phyloP scores from a whole-genome alignment of 805 yeast genomes.

The Hanseniaspora lachancei region DNA sequence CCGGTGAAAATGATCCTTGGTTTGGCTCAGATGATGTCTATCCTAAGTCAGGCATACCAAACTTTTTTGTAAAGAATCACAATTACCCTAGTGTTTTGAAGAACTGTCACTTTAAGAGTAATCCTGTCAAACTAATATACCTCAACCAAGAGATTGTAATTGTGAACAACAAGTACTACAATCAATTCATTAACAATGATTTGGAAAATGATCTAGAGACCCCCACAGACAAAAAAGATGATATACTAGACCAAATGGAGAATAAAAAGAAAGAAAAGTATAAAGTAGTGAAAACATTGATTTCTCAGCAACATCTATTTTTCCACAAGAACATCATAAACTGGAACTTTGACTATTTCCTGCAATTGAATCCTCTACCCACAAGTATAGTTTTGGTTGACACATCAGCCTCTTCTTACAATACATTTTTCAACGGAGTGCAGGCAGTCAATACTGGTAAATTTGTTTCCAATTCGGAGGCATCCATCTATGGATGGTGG shows the following conservation, averaged over 20 bases:
- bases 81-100: conserved; percentile 42
- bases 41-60: conserved; percentile 68
- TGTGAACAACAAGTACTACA: conserved; percentile 45
- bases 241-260: conserved; percentile 1
- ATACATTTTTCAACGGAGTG: conserved; percentile 71
- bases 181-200: conserved; percentile 21
- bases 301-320: conserved; percentile 79
- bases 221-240: not conserved
- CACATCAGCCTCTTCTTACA: conserved; percentile 54
- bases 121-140: conserved; percentile 69
- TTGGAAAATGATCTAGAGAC: not conserved
- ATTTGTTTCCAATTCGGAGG: conserved; percentile 33
- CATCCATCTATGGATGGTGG: conserved; percentile 47
- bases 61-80: conserved; percentile 48
- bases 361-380: conserved; percentile 71
- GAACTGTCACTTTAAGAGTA: conserved; percentile 48
- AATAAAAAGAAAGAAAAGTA: conserved; percentile 37
- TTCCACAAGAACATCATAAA: conserved; percentile 54
- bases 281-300: conserved; percentile 60
- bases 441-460: conserved; percentile 60
- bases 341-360: conserved; percentile 55
- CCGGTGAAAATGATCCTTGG: conserved; percentile 95
- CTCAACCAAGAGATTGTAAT: conserved; percentile 72
- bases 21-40: conserved; percentile 26
- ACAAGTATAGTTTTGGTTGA: conserved; percentile 53